phyloP scores from a whole-genome alignment of 1,284 basidiomycete genomes.

The Ganoderma leucocontextum region DNA sequence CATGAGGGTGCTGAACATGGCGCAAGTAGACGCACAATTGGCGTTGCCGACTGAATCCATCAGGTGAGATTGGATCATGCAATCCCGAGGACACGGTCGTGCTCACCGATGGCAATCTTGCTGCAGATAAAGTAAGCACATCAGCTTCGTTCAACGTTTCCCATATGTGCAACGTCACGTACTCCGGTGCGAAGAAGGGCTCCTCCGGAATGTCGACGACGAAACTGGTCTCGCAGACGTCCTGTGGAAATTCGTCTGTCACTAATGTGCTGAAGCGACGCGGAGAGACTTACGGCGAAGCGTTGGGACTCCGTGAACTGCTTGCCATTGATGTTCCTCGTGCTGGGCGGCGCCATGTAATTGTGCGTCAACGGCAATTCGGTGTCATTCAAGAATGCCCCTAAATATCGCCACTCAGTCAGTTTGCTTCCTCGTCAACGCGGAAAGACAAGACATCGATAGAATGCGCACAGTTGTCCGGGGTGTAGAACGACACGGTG shows the following conservation, averaged over 20 bases:
- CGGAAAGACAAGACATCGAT: not conserved
- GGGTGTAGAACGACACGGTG: constrained; percentile 52
- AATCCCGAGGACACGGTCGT: not conserved
- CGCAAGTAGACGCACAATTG: constrained; percentile 71
- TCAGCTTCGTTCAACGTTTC: not conserved
- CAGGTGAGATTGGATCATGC: not conserved
- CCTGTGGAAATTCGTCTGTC: constrained; percentile 34
- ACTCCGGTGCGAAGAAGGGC: constrained; percentile 64
- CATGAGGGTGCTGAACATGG: constrained; percentile 72
- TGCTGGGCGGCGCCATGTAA: constrained; percentile 57
- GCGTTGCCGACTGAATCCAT: constrained; percentile 48
- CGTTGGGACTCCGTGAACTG: constrained; percentile 62
- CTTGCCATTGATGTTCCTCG: constrained; percentile 56
- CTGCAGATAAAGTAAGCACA: constrained; percentile 36
- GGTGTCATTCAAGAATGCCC: constrained; percentile 61
- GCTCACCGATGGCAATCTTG: constrained; percentile 62
- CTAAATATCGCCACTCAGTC: constrained; percentile 37
- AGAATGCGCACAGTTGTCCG: constrained; percentile 54
- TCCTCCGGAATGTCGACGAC: constrained; percentile 53
- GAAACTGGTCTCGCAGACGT: constrained; percentile 46
- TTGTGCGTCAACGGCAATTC: constrained; percentile 52
- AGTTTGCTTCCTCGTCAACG: not conserved
- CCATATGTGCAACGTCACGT: constrained; percentile 24
- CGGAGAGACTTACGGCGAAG: constrained; percentile 53
- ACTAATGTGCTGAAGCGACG: not conserved